phyloP scores from a whole-genome alignment of 768 basidiomycete species.

The Tulasnella sp. region DNA sequence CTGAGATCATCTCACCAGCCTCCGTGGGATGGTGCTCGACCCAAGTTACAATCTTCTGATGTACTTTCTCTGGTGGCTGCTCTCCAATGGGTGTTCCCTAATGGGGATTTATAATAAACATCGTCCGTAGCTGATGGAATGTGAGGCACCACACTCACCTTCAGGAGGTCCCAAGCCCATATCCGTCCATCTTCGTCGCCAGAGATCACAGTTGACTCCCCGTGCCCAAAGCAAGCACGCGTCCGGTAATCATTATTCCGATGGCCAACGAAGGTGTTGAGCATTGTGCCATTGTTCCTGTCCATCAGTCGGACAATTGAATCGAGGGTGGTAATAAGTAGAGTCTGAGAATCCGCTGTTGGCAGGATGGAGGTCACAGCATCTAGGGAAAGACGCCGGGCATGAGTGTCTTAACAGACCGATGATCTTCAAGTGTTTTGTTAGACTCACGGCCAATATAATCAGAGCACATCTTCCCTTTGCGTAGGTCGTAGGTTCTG shows the following conservation, averaged over 20 bases:
- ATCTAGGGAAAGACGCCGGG: slow-evolving; percentile 36
- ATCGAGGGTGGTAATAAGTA: slow-evolving; percentile 77
- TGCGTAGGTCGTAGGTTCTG: slow-evolving; percentile 89
- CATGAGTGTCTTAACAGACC: background rate
- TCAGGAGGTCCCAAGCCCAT: slow-evolving; percentile 90
- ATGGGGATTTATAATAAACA: background rate
- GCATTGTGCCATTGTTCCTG: slow-evolving; percentile 61
- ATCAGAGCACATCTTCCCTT: slow-evolving; percentile 81
- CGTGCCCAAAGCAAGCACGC: slow-evolving; percentile 72
- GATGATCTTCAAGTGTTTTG: background rate
- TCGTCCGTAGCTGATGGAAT: slow-evolving; percentile 2
- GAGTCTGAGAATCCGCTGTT: slow-evolving; percentile 67
- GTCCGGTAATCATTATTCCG: slow-evolving; percentile 63
- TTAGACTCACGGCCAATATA: slow-evolving; percentile 71
- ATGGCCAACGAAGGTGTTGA: slow-evolving; percentile 81
- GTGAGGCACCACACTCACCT: slow-evolving; percentile 44
- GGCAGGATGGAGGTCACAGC: slow-evolving; percentile 79
- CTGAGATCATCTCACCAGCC: slow-evolving; percentile 73
- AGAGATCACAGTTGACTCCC: slow-evolving; percentile 67
- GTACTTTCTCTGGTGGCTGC: slow-evolving; percentile 65
- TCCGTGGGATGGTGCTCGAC: slow-evolving; percentile 81
- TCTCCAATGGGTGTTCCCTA: slow-evolving; percentile 61
- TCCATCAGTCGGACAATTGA: slow-evolving; percentile 83
- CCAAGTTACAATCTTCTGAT: slow-evolving; percentile 83
- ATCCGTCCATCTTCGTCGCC: slow-evolving; percentile 86